Evolutionary conservation across 768 basidiomycete species (phyloP).

Genomic region (Sarcodon aspratus): DNA sequence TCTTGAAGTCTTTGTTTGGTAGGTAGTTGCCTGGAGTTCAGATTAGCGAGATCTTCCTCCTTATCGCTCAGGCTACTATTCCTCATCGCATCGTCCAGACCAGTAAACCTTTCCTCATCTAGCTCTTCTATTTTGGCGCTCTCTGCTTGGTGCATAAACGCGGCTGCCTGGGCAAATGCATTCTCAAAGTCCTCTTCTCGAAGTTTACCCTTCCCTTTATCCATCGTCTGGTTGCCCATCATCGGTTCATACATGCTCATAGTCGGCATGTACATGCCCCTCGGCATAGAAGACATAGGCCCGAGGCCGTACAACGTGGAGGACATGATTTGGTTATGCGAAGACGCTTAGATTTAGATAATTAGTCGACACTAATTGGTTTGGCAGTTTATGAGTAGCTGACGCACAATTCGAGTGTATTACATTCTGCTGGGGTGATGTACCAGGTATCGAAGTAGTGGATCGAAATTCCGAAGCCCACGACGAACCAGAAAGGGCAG

Average conservation of each 20-base stretch:
- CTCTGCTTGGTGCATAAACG: slow-evolving; percentile 36
- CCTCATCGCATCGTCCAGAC: too few species aligned
- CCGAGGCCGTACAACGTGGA: slow-evolving; percentile 18
- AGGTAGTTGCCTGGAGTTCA: slow-evolving; percentile 7
- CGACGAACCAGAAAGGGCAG: background rate
- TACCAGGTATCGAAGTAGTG: background rate
- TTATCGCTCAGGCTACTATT: too few species aligned
- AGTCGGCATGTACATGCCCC: slow-evolving; percentile 9
- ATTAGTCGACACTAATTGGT: background rate
- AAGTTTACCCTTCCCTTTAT: slow-evolving; percentile 71
- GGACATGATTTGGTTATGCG: slow-evolving; percentile 6
- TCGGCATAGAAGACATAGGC: slow-evolving; percentile 13
- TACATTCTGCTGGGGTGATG: background rate
- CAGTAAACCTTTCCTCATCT: too few species aligned
- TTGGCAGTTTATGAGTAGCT: background rate
- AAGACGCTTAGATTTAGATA: background rate
- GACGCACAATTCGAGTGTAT: background rate
- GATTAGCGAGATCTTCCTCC: slow-evolving; percentile 19
- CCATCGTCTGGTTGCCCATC: slow-evolving; percentile 12
- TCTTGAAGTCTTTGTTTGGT: slow-evolving; percentile 31
- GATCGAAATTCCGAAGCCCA: background rate
- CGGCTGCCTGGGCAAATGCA: slow-evolving; percentile 62
- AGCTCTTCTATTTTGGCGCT: slow-evolving; percentile 42
- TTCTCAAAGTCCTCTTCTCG: slow-evolving; percentile 74
- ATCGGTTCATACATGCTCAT: slow-evolving; percentile 9